Evolutionary conservation across 2,329 filamentous ascomycete genomes (phyloP), one percentile per base, ranked within the genome.

Genomic region (Penicillium sp.): DNA sequence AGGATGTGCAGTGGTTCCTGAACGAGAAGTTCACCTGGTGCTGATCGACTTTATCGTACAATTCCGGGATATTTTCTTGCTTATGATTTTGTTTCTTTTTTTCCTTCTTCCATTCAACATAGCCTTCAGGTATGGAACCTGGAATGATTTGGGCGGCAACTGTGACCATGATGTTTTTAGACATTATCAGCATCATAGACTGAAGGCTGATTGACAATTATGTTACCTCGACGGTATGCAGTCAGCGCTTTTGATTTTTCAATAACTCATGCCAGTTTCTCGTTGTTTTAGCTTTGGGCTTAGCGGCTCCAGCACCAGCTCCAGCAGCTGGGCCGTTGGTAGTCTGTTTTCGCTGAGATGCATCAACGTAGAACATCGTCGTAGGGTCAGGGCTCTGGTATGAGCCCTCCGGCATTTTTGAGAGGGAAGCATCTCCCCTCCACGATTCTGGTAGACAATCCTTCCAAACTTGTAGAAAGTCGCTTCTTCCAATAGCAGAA

Each of bases 1-100:
- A 74, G 21, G 68, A 76, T 6, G 71, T 78, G 40, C 73, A 77
- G 51, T 81, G 78, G 78, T 54, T 75, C 23, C 71, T 71, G 66
- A 80, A 79, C 54, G 76, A 81, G 68, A 79, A 78, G 63, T 81
- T 77, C 59, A 73, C 71, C 43, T 81, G 78, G 78, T 81, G 77
- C 56, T 80, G 65, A 73, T 44, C 33, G 14, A 21, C 19, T 24
- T 36, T 44, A 18, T 19, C 33, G n/a, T 37, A 43, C 51, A 21
- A 9, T 53, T 53, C 59, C 40, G 48, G 51, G 34, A 34, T 26
- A 16, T 16, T 43, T 18, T 40, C 21, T 40, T 40, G 16, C 7
- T 26, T 18, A 5, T 43, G 19, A 10, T 11, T 42, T 36, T 55
- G 44, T 47, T 47, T 54, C 46, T 49, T 26, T 28, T 45, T 37